Evolutionary conservation across 306 rosid genomes (phyloP), one percentile per base, ranked within the genome.

Genomic region (Prunus mongolica): DNA sequence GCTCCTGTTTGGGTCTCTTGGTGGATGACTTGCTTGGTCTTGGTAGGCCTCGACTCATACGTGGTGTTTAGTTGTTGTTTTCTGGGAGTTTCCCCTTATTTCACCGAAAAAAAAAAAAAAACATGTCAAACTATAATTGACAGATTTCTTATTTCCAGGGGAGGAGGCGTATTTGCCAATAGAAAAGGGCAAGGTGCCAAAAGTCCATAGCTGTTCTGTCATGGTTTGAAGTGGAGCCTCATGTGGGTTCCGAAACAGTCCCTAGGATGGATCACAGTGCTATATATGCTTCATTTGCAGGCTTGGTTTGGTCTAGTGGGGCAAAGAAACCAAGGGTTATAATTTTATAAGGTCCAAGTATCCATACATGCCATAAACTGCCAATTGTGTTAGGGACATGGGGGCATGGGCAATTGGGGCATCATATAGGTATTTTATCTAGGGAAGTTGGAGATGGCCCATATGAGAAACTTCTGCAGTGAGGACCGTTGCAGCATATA

Each of bases 21-120:
- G 34, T 32, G 34, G 34, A 32, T 32, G 34, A 32, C 34, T 32
- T 32, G 6, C 6, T 32, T 32, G 1, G 34, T 32, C 34, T 32
- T 32, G 1, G 1, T 32, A 32, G 34, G 34, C 1, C 34, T 32
- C 6, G 1, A 32, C 34, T 4, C 6, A 32, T 32, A 6, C 6
- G 1, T 32, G 34, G 6, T 32, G 6, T 32, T 32, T 0, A 32
- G 34, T 32, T 32, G 32, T 28, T 28, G 5, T 32, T 32, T 32
- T 32, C 0, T 32, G 1, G 6, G 1, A 0, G 0, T 32, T 4
- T 0, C 1, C 1, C 6, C 1, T 0, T 32, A 4, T 32, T 30
- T 32, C 34, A 32, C 6, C 0, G 4, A 0, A 4, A 32, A 0
- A 32, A 4, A 22, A 22, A 32, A 5, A 32, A 32, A 32, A 4